Percentiles rank a stretch among this genome's conserved stretches.
These are phyloP conservation scores for Psilocybe cyanescens DNA, from an alignment of 768 basidiomycete genomes.

Conservation along the genomic window DNA sequence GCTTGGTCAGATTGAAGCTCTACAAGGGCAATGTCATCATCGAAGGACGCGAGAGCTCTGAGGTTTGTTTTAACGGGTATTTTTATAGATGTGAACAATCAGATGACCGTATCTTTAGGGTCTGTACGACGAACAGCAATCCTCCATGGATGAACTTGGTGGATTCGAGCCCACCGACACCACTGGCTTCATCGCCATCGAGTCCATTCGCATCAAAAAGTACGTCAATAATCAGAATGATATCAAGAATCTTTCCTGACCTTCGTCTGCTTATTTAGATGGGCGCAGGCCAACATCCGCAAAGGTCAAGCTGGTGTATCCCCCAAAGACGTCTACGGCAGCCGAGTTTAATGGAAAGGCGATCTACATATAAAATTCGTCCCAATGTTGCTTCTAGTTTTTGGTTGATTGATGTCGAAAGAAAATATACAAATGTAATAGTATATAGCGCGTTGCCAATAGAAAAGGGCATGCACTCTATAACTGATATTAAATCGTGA, in stretches of 20 bases:
- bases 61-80: constrained; percentile 49
- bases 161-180: constrained; percentile 98
- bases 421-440: constrained; percentile 9
- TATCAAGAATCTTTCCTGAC: constrained; percentile 5
- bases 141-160: constrained; percentile 98
- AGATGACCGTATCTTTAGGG: constrained; percentile 47
- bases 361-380: not conserved
- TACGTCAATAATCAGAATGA: constrained; percentile 38
- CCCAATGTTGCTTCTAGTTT: not conserved
- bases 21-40: constrained; percentile 97
- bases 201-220: constrained; percentile 98
- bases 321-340: constrained; percentile 80
- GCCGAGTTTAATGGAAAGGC: constrained; percentile 44
- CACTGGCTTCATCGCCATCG: constrained; percentile 95
- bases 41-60: constrained; percentile 88
- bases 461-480: not conserved
- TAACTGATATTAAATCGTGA: not conserved
- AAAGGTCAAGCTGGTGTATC: constrained; percentile 82
- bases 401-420: not conserved
- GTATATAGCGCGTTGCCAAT: not conserved
- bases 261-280: constrained; percentile 43
- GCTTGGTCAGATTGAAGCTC: constrained; percentile 85
- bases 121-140: constrained; percentile 93
- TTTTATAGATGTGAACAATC: not conserved
- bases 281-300: constrained; percentile 86